Conservation (phyloP, 345 rosid species). For the Theobroma cacao region DNA sequence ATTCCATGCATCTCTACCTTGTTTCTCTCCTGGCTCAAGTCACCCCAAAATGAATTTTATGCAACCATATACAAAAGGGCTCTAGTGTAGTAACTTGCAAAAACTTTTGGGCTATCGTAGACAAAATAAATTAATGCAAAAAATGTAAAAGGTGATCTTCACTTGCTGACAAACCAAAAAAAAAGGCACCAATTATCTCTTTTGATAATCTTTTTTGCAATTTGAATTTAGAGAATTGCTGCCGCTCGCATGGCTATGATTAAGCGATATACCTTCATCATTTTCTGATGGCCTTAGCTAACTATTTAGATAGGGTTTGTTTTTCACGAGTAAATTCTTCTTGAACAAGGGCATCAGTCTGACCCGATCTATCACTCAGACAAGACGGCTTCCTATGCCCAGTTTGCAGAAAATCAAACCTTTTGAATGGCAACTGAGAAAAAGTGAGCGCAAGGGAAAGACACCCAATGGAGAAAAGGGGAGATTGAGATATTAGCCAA, state of each 20-base stretch:
- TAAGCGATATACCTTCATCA: neutral
- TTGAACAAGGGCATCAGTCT: neutral
- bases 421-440: neutral
- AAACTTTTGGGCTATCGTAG: too few species aligned
- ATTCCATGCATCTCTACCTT: neutral
- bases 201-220: too few species aligned
- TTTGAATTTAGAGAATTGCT: too few species aligned
- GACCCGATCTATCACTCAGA: neutral
- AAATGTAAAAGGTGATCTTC: too few species aligned
- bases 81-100: too few species aligned
- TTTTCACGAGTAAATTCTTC: neutral
- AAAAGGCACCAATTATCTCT: too few species aligned
- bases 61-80: too few species aligned
- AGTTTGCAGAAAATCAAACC: neutral
- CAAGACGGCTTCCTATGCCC: neutral
- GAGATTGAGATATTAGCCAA: neutral
- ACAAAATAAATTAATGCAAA: too few species aligned
- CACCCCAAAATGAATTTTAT: too few species aligned
- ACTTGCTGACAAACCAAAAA: too few species aligned
- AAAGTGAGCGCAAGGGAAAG: neutral
- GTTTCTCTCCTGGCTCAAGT: too few species aligned
- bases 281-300: neutral
- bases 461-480: conserved; percentile 1
- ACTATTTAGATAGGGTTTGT: neutral
- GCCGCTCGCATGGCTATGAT: neutral